These are phyloP conservation scores for Trichothecium roseum DNA, from an alignment of 2,329 filamentous ascomycete species.

Conservation along the genomic window DNA sequence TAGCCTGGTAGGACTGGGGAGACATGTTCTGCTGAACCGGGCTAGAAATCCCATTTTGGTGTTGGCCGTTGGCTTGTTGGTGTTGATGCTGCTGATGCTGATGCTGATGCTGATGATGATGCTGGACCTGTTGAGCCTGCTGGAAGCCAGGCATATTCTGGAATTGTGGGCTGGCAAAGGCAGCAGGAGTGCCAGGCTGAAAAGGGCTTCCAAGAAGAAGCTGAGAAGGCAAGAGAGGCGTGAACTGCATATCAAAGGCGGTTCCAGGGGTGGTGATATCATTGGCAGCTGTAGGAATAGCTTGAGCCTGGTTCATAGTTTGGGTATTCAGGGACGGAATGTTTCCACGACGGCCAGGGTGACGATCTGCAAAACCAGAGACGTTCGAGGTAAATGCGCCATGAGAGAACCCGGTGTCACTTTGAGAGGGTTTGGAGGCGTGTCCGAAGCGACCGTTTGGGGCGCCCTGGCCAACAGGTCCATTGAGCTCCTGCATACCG, in stretches of 20 bases:
- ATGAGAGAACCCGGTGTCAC: slow-evolving; percentile 85
- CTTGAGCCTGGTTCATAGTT: slow-evolving; percentile 38
- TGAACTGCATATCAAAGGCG: slow-evolving; percentile 96
- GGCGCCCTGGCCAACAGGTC: slow-evolving; percentile 32
- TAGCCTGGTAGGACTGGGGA: slow-evolving; percentile 70
- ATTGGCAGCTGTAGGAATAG: slow-evolving; percentile 36
- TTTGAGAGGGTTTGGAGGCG: slow-evolving; percentile 70
- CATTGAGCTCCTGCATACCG: slow-evolving; percentile 78
- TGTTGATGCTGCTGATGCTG: slow-evolving; percentile 46
- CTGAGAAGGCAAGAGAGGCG: slow-evolving; percentile 87
- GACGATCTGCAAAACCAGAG: slow-evolving; percentile 75
- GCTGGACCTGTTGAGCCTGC: slow-evolving; percentile 38
- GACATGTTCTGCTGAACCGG: slow-evolving; percentile 71
- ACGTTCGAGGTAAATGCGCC: slow-evolving; percentile 85
- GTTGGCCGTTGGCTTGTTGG: slow-evolving; percentile 41
- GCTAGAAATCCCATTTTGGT: slow-evolving; percentile 50
- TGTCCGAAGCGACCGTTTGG: slow-evolving; percentile 57
- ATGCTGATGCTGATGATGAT: slow-evolving; percentile 35
- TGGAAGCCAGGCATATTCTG: slow-evolving; percentile 73
- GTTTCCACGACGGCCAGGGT: slow-evolving; percentile 65
- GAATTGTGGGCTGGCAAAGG: slow-evolving; percentile 87
- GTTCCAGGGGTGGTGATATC: slow-evolving; percentile 83
- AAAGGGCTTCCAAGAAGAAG: slow-evolving; percentile 92
- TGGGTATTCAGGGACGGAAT: slow-evolving; percentile 90
- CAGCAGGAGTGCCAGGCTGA: slow-evolving; percentile 84